Percentiles rank a stretch among this genome's conserved stretches.
phyloP scores from a whole-genome alignment of 1,139 yeast species.

The Nakaseomyces delphensis region DNA sequence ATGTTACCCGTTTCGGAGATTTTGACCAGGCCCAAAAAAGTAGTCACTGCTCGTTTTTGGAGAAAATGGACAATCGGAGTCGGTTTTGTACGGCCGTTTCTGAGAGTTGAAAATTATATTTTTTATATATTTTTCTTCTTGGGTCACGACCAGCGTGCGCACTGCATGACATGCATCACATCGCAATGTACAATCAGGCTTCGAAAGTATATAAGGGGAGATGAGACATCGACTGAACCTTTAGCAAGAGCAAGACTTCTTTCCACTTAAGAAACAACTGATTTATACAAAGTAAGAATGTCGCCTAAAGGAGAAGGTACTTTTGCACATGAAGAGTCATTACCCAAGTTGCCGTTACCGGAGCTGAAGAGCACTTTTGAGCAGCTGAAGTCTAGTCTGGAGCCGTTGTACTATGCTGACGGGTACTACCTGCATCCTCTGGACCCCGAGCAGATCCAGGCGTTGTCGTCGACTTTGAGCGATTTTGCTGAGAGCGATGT shows the following conservation, averaged over 20 bases:
- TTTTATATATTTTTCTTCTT: too few relatives aligned
- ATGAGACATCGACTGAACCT: too few relatives aligned
- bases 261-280: not conserved
- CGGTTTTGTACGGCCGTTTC: too few relatives aligned
- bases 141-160: too few relatives aligned
- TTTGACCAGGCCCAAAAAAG: too few relatives aligned
- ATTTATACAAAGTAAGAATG: constrained; percentile 1
- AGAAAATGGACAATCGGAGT: too few relatives aligned
- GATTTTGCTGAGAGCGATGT: constrained; percentile 38
- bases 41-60: too few relatives aligned
- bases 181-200: too few relatives aligned
- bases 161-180: too few relatives aligned
- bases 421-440: constrained; percentile 27
- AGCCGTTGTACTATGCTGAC: constrained; percentile 29
- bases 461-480: constrained; percentile 28
- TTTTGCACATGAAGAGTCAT: constrained; percentile 16
- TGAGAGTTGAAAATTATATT: too few relatives aligned
- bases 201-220: too few relatives aligned
- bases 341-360: constrained; percentile 28
- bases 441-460: constrained; percentile 19
- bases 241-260: not conserved
- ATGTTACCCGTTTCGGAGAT: too few relatives aligned
- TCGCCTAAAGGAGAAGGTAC: constrained; percentile 6
- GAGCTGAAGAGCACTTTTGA: constrained; percentile 17
- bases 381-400: constrained; percentile 24